phyloP scores from a whole-genome alignment of 2,329 filamentous ascomycete genomes.

The Fonsecaea multimorphosa region DNA sequence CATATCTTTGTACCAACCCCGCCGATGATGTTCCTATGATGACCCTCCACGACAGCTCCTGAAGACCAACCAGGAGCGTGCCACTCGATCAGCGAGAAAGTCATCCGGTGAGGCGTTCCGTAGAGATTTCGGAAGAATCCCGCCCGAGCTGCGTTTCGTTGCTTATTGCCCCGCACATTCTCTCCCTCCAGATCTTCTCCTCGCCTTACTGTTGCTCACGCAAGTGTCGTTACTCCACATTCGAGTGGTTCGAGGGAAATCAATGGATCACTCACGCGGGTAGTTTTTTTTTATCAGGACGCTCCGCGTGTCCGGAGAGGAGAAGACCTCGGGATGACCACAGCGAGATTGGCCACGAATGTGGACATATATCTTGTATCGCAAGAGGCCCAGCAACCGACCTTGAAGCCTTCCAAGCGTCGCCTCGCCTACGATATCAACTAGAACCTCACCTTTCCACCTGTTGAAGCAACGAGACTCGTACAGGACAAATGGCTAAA shows the following conservation, averaged over 20 bases:
- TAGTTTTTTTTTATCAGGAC: neutral
- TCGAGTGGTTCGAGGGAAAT: constrained; percentile 13
- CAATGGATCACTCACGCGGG: constrained; percentile 8
- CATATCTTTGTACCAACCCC: neutral
- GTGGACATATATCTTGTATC: constrained; percentile 15
- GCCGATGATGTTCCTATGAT: neutral
- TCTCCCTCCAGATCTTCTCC: constrained; percentile 16
- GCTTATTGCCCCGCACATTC: constrained; percentile 24
- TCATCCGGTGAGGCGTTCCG: neutral
- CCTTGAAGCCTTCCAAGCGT: neutral
- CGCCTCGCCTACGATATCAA: neutral
- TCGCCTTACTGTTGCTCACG: constrained; percentile 9
- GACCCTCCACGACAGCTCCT: neutral
- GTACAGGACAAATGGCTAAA: constrained; percentile 20
- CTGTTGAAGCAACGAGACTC: neutral
- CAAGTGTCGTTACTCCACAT: constrained; percentile 22
- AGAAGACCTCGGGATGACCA: constrained; percentile 21
- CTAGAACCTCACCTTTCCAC: neutral
- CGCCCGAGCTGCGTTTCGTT: constrained; percentile 28
- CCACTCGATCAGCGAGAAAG: constrained; percentile 2
- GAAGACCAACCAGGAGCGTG: constrained; percentile 9
- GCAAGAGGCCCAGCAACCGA: neutral
- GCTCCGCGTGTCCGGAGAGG: constrained; percentile 34
- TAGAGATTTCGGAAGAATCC: constrained; percentile 14
- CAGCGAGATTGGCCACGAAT: constrained; percentile 8